phyloP scores from a whole-genome alignment of 495 filamentous ascomycete species.

The Amphirosellinia nigrospora region DNA sequence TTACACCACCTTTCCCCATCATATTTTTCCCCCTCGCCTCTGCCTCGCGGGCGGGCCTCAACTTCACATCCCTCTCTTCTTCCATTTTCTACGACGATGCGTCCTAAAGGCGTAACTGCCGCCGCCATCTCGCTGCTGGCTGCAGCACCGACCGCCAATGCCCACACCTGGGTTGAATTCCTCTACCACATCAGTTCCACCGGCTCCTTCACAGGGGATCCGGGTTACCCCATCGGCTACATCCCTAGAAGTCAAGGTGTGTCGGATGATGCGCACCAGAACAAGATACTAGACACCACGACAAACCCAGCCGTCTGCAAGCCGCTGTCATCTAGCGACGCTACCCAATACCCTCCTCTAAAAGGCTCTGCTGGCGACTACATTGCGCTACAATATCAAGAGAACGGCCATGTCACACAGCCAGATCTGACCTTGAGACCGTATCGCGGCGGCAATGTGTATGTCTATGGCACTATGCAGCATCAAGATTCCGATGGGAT shows the following conservation, averaged over 20 bases:
- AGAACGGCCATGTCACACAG: conserved; percentile 87
- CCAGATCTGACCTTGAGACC: conserved; percentile 68
- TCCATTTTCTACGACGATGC: conserved; percentile 24
- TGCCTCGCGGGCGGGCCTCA: conserved; percentile 22
- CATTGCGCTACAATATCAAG: conserved; percentile 76
- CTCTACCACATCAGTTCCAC: conserved; percentile 71
- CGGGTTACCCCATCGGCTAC: conserved; percentile 72
- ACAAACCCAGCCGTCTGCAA: conserved; percentile 50
- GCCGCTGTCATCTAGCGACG: conserved; percentile 57
- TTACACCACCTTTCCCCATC: conserved; percentile 9
- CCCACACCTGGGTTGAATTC: conserved; percentile 83
- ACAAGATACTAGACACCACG: conserved; percentile 49
- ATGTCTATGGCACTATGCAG: conserved; percentile 74
- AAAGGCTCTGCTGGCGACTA: conserved; percentile 69
- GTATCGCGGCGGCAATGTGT: conserved; percentile 73
- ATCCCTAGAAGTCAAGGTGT: conserved; percentile 56
- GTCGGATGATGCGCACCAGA: conserved; percentile 51
- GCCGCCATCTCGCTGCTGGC: conserved; percentile 42
- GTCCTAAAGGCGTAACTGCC: conserved; percentile 20
- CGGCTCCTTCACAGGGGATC: conserved; percentile 71
- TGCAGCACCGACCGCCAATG: conserved; percentile 47
- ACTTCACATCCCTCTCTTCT: background rate
- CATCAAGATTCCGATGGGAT: conserved; percentile 65
- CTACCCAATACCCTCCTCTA: conserved; percentile 64
- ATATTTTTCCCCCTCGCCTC: conserved; percentile 8